Evolutionary conservation across 2,329 filamentous ascomycete genomes (phyloP).

Genomic region (Furcasterigmium furcatum): DNA sequence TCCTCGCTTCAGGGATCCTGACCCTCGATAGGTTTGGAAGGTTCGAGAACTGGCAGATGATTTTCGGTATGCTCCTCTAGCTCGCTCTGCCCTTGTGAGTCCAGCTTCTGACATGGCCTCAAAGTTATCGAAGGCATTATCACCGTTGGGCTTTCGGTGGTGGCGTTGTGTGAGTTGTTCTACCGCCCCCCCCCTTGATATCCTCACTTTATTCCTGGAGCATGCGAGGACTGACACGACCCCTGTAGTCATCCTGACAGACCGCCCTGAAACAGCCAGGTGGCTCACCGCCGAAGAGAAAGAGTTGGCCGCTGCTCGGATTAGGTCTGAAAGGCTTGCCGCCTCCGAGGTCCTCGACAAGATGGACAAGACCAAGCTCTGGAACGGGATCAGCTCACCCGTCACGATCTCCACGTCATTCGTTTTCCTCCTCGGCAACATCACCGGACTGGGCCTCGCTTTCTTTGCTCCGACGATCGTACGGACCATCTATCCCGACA

Average conservation of each 20-base stretch:
- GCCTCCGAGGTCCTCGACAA: conserved; percentile 59
- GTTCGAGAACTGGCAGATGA: conserved; percentile 62
- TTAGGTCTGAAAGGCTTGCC: conserved; percentile 66
- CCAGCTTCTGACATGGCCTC: not conserved
- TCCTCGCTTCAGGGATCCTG: conserved; percentile 49
- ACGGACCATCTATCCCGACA: conserved; percentile 60
- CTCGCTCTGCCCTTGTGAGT: not conserved
- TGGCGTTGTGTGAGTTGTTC: not conserved
- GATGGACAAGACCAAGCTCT: conserved; percentile 52
- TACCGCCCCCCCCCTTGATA: too few relatives aligned
- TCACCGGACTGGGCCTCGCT: conserved; percentile 69
- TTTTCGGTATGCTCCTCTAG: conserved; percentile 42
- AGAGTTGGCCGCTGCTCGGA: conserved; percentile 59
- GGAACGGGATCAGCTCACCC: conserved; percentile 62
- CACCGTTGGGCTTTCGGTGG: not conserved
- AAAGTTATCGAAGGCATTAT: conserved; percentile 10
- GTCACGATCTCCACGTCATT: conserved; percentile 45
- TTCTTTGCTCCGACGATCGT: conserved; percentile 74
- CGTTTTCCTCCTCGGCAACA: conserved; percentile 63
- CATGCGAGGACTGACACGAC: conserved; percentile 47
- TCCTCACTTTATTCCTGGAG: not conserved
- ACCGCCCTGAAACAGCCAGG: conserved; percentile 63
- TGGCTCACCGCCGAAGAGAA: conserved; percentile 67
- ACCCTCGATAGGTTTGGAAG: conserved; percentile 53
- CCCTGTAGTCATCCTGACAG: conserved; percentile 60